Conservation (phyloP, 345 rosid genomes). For the Melaleuca quinquenervia region DNA sequence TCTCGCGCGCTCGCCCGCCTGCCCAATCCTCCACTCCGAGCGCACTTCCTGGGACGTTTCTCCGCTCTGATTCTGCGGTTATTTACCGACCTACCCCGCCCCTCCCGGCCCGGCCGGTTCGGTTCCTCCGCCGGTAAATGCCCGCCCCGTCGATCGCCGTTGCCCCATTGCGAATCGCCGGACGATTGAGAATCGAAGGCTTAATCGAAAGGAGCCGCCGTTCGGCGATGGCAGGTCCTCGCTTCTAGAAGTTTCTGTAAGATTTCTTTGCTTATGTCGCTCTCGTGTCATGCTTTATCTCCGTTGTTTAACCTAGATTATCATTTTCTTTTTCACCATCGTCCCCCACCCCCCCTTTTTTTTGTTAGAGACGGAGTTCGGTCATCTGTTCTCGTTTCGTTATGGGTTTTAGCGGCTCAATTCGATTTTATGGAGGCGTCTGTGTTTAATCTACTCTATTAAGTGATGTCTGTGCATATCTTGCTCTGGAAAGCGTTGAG, state of each 20-base stretch:
- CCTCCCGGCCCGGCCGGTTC: not conserved
- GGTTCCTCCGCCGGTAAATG: not conserved
- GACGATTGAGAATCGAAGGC: not conserved
- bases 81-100: not conserved
- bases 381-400: not conserved
- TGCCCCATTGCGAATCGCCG: not conserved
- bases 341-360: not conserved
- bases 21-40: not conserved
- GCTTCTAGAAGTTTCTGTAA: not conserved
- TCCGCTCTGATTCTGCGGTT: not conserved
- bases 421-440: not conserved
- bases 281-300: not conserved
- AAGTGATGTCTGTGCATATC: not conserved
- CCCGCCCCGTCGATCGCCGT: not conserved
- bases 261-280: not conserved
- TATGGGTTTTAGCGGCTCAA: not conserved
- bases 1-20: rapidly evolving
- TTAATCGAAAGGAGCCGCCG: not conserved
- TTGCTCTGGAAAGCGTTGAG: not conserved
- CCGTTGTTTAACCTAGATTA: not conserved
- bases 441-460: not conserved
- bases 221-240: not conserved
- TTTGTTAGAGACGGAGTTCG: not conserved
- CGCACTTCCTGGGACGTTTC: not conserved
- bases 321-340: not conserved